phyloP scores from a whole-genome alignment of 495 filamentous ascomycete genomes.

The Schizothecium vesticola region DNA sequence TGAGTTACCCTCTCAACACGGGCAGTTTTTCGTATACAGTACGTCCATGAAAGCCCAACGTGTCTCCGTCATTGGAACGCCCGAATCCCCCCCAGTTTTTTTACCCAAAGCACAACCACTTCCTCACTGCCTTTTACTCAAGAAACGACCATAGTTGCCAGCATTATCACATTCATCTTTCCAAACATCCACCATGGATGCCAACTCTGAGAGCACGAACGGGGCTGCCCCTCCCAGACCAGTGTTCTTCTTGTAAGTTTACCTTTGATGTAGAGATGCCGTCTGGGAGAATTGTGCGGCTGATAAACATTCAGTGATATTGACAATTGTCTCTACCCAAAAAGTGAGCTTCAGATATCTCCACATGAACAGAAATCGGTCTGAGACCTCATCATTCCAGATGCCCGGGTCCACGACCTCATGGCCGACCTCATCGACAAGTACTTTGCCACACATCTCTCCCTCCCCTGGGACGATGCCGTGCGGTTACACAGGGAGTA shows the following conservation, averaged over 20 bases:
- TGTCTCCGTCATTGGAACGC: not conserved
- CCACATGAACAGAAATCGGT: not conserved
- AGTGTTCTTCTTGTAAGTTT: slow-evolving; percentile 46
- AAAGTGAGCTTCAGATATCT: slow-evolving; percentile 39
- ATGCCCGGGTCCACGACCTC: slow-evolving; percentile 63
- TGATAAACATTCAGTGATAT: slow-evolving; percentile 57
- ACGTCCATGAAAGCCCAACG: not conserved
- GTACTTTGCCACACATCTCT: slow-evolving; percentile 77
- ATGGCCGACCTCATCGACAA: slow-evolving; percentile 72
- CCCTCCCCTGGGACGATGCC: slow-evolving; percentile 66
- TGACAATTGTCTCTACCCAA: slow-evolving; percentile 85
- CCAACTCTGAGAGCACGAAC: not conserved
- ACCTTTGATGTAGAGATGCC: not conserved
- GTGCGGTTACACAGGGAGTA: slow-evolving; percentile 79
- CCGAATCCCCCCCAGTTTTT: not conserved
- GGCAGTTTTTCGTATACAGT: not conserved
- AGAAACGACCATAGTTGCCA: not conserved
- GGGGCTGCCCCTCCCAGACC: slow-evolving; percentile 20
- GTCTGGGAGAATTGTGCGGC: not conserved
- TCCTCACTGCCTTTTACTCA: not conserved
- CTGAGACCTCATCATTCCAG: slow-evolving; percentile 30
- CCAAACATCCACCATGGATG: slow-evolving; percentile 1
- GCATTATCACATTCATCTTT: not conserved
- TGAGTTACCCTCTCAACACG: not conserved
- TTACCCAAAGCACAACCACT: not conserved